Evolutionary conservation across 2,329 filamentous ascomycete species (phyloP).

Genomic region (Sporothrix mexicana): DNA sequence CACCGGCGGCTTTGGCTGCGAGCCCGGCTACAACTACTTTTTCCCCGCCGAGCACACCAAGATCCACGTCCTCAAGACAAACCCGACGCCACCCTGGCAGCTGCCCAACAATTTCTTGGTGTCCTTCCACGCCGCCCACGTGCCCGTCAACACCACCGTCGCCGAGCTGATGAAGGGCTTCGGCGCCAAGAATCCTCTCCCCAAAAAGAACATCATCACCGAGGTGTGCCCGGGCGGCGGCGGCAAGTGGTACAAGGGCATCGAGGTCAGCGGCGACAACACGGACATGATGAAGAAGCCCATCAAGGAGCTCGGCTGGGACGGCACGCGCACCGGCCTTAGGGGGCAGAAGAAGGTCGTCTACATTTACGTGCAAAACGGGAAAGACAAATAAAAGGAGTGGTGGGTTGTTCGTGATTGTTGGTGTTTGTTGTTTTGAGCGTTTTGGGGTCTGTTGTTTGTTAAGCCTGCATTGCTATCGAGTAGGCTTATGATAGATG

Average conservation of each 20-base stretch:
- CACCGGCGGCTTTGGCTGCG: constrained; percentile 62
- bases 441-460: background rate
- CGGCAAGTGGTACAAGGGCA: constrained; percentile 65
- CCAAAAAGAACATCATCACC: constrained; percentile 62
- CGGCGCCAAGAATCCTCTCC: constrained; percentile 57
- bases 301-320: constrained; percentile 65
- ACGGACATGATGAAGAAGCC: constrained; percentile 55
- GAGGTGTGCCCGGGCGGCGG: constrained; percentile 62
- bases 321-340: constrained; percentile 55
- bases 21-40: constrained; percentile 68
- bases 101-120: constrained; percentile 51
- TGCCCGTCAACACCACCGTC: constrained; percentile 60
- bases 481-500: background rate
- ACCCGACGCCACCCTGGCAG: constrained; percentile 59
- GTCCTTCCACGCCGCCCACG: constrained; percentile 56
- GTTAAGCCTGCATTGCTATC: background rate
- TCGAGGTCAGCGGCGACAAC: constrained; percentile 58
- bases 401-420: background rate
- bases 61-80: constrained; percentile 62
- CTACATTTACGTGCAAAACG: constrained; percentile 66
- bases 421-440: background rate
- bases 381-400: constrained; percentile 42
- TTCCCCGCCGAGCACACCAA: constrained; percentile 64
- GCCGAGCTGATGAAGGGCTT: constrained; percentile 64
- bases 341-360: constrained; percentile 59